Percentiles rank a stretch among this genome's conserved stretches.
These are phyloP conservation scores for Phialophora tarda DNA, from an alignment of 2,329 filamentous ascomycete genomes.

Conservation along the genomic window DNA sequence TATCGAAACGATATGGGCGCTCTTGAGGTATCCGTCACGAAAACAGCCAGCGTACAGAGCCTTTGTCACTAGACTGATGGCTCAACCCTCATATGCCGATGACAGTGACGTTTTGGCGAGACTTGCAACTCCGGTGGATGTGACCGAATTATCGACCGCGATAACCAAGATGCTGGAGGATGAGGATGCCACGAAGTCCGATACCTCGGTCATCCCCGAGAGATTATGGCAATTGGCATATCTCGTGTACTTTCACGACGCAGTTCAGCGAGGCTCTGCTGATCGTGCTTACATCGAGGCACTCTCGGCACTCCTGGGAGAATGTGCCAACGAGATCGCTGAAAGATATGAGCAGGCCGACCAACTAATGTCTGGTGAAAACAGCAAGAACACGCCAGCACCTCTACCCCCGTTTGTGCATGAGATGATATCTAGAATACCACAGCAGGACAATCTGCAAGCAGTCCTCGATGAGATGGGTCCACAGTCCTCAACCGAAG, in stretches of 20 bases:
- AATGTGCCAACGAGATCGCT: slow-evolving; percentile 61
- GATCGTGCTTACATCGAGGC: slow-evolving; percentile 59
- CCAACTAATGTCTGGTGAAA: slow-evolving; percentile 37
- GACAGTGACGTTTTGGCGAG: slow-evolving; percentile 15
- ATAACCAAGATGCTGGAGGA: slow-evolving; percentile 26
- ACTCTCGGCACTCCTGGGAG: slow-evolving; percentile 62
- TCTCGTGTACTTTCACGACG: slow-evolving; percentile 63
- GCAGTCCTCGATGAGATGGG: slow-evolving; percentile 29
- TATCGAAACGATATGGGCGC: slow-evolving; percentile 17
- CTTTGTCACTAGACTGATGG: slow-evolving; percentile 28
- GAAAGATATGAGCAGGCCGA: slow-evolving; percentile 52
- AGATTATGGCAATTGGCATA: slow-evolving; percentile 64
- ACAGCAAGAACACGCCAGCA: slow-evolving; percentile 40
- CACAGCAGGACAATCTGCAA: slow-evolving; percentile 43
- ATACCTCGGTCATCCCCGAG: slow-evolving; percentile 48
- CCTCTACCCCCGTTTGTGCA: slow-evolving; percentile 62
- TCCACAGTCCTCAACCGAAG: slow-evolving; percentile 36
- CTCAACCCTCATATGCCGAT: slow-evolving; percentile 22
- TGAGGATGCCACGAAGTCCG: slow-evolving; percentile 43
- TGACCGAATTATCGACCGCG: slow-evolving; percentile 23
- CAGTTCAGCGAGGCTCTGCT: slow-evolving; percentile 41
- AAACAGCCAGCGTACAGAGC: slow-evolving; percentile 23
- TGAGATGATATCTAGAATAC: slow-evolving; percentile 67
- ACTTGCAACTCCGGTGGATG: slow-evolving; percentile 22
- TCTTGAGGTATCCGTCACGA: slow-evolving; percentile 23